phyloP scores from a whole-genome alignment of 164 flowering plant genomes.

The Dillenia turbinata region DNA sequence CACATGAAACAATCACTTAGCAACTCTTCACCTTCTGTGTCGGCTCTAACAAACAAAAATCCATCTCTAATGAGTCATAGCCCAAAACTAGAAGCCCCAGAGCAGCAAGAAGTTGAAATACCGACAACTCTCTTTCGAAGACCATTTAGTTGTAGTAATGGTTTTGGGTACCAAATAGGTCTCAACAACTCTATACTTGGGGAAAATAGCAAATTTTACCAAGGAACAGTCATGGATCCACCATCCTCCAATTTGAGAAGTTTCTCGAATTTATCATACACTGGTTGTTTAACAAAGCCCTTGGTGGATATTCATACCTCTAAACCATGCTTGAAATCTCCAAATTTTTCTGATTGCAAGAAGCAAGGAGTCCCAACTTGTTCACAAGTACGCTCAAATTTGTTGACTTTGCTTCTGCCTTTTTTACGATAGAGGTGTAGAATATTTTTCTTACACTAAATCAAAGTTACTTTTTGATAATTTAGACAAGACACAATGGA shows the following conservation, averaged over 20 bases:
- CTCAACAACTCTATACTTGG: conserved; percentile 13
- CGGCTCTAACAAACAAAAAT: conserved; percentile 6
- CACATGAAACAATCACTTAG: conserved; percentile 13
- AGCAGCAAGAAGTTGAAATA: conserved; percentile 15
- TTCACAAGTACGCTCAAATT: conserved; percentile 21
- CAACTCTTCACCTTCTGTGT: conserved; percentile 14
- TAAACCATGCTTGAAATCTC: conserved; percentile 22
- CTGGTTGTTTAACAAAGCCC: conserved; percentile 29
- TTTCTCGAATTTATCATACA: conserved; percentile 30
- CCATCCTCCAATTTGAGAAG: conserved; percentile 27
- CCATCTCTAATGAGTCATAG: conserved; percentile 11
- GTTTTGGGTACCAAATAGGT: conserved; percentile 21
- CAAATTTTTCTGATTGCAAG: conserved; percentile 23
- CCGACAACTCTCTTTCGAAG: conserved; percentile 13
- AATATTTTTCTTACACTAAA: too few relatives aligned
- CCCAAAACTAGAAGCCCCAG: conserved; percentile 15
- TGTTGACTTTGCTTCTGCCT: neutral
- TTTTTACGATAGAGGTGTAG: neutral
- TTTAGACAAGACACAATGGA: conserved; percentile 31
- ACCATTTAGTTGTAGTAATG: conserved; percentile 8
- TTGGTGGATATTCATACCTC: conserved; percentile 23
- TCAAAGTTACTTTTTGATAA: neutral
- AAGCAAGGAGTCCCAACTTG: conserved; percentile 30
- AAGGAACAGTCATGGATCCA: conserved; percentile 14
- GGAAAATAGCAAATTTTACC: conserved; percentile 17